Evolutionary conservation across 345 rosid species (phyloP).

Genomic region (Camelina neglecta): DNA sequence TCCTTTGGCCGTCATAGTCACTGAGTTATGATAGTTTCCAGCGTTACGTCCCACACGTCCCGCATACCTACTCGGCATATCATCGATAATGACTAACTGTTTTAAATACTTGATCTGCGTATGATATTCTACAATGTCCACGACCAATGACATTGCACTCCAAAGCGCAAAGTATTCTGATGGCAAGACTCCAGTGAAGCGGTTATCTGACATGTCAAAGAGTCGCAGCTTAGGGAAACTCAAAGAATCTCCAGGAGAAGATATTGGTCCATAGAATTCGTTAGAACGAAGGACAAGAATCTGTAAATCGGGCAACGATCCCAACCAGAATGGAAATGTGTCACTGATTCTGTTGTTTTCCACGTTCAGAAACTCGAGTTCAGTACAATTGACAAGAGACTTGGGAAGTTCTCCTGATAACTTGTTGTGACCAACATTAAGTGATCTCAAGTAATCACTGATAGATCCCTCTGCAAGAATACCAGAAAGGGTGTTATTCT

Average conservation of each 20-base stretch:
- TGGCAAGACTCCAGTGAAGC: constrained; percentile 36
- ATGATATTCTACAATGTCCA: background rate
- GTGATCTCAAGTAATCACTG: background rate
- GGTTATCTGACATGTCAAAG: constrained; percentile 52
- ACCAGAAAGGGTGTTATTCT: constrained; percentile 40
- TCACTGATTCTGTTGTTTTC: constrained; percentile 49
- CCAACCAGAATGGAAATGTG: constrained; percentile 50
- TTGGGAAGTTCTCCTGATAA: constrained; percentile 46
- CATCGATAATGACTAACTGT: background rate
- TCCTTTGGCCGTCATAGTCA: constrained; percentile 27
- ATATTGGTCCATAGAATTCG: constrained; percentile 46
- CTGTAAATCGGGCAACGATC: constrained; percentile 35
- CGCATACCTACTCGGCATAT: background rate
- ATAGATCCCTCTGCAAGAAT: constrained; percentile 14
- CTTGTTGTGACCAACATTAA: constrained; percentile 31
- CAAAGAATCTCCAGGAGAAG: constrained; percentile 2
- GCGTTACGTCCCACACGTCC: constrained; percentile 12
- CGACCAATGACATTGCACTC: constrained; percentile 24
- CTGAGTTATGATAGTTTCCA: background rate
- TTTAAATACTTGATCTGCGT: too few relatives aligned
- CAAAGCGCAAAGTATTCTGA: constrained; percentile 21
- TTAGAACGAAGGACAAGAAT: constrained; percentile 50
- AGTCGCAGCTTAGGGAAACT: constrained; percentile 50
- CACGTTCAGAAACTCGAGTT: constrained; percentile 50
- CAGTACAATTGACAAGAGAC: constrained; percentile 46